Evolutionary conservation across 2,329 filamentous ascomycete genomes (phyloP), one percentile per base, ranked within the genome.

Genomic region (Aphanoascus verrucosus): DNA sequence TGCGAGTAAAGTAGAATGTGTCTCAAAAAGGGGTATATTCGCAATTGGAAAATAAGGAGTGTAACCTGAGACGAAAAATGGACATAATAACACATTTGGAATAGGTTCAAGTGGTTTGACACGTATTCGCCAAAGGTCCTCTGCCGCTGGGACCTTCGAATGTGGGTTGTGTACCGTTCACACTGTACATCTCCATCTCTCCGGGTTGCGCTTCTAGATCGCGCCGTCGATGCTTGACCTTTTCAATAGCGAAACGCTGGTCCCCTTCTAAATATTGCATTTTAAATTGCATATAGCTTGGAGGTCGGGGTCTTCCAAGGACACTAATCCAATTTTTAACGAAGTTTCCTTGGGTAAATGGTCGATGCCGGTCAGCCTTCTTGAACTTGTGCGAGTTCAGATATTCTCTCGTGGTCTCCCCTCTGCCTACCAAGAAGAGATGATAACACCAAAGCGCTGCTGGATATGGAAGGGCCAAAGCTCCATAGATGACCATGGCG

Each of bases 381-480:
- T 85, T 74, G 67, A 98, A 97, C 69, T 97, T 97, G 70, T 95
- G 88, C 3, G 86, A 90, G 70, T 94, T 95, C 59, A 98, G 81
- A 67, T 95, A 96, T 70, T 98, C 93, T 61, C 93, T 79, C 0
- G 93, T 98, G 0, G 91, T 98, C 74, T 98, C 91, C 47, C 91
- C 93, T 32, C 91, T 79, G 5, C 82, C 85, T 72, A 94, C 88
- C 42, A 98, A 77, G 72, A 94, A 96, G 45, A 97, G 66, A 70
- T 98, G 93, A 67, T 98, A 98, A 19, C 80, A 79, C 74, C 83
- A 87, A 5, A 98, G 74, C 42, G 88, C 87, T 40, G 84, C 80
- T 0, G 91, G 91, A 67, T 98, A 98, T 5, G 84, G 76, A 40
- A 85, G 79, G 0, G 78, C 81, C 40, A 98, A 59, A 44, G 88